Base-by-base conservation (phyloP, 1,139 yeast species). In the Pichia sp. region DNA sequence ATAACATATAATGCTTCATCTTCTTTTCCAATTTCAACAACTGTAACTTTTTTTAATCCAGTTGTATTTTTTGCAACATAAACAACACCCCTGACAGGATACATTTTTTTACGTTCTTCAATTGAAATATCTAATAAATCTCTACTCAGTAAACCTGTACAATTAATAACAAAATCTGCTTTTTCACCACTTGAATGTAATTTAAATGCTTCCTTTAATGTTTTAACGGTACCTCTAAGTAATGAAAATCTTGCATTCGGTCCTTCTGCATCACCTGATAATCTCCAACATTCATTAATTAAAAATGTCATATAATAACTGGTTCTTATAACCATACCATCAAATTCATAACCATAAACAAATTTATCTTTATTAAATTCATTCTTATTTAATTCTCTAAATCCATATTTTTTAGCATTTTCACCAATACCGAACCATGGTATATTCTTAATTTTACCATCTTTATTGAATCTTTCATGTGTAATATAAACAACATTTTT, bases 271-370 rank as follows among this genome's bases (percentile, higher is more conserved):
- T 39, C 36, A 40, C 53, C 53, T 18, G 55, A 50, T 5, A 49
- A 29, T 7, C 66, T 53, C 50, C 75, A 70, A 55, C 53, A 51
- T 43, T 71, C 66, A 42, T 66, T 67, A 34, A 71, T 61, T 31
- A 79, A 63, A 58, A 66, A 79, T 18, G 72, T 66, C 50, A 79
- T 65, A 56, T 79, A 79, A 30, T 72, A 66, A 10, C 78, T 73
- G 3, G 75, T 75, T 9, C 78, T 67, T 40, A 79, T 70, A 39
- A 76, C 75, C 43, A 79, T 67, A 0, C 82, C 78, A 42, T 68
- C 70, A 57, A 62, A 79, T 43, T 60, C 63, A 48, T 59, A 69
- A 2, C 81, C 83, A 53, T 64, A 68, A 1, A 50, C 65, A 33
- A 59, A 53, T 8, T 61, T 65, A 7, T 56, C 53, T 6, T 39